phyloP scores from a whole-genome alignment of 345 rosid species.

The rapeseed (Brassica napus) region Da-Ae NC_063436.1:6889501-6890000 shows the following conservation, averaged over 20 bases:
- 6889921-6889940: slow-evolving; percentile 7
- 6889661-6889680: no score
- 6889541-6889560: neutral
- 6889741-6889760: no score
- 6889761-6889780: no score
- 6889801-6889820: neutral
- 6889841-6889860: neutral
- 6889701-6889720: neutral
- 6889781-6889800: neutral
- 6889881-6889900: neutral
- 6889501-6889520: neutral
- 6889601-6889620: neutral
- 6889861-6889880: neutral
- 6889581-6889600: no score
- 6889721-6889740: neutral
- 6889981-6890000: neutral
- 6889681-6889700: neutral
- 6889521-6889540: neutral
- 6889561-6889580: neutral
- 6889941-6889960: slow-evolving; percentile 16
- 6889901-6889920: neutral
- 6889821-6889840: neutral
- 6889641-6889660: neutral
- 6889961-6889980: neutral
- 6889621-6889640: neutral